Percentiles rank a stretch among this genome's conserved stretches.
These are phyloP conservation scores for Hortiboletus flavorubellus DNA, from an alignment of 768 basidiomycete genomes.

Conservation along the genomic window DNA sequence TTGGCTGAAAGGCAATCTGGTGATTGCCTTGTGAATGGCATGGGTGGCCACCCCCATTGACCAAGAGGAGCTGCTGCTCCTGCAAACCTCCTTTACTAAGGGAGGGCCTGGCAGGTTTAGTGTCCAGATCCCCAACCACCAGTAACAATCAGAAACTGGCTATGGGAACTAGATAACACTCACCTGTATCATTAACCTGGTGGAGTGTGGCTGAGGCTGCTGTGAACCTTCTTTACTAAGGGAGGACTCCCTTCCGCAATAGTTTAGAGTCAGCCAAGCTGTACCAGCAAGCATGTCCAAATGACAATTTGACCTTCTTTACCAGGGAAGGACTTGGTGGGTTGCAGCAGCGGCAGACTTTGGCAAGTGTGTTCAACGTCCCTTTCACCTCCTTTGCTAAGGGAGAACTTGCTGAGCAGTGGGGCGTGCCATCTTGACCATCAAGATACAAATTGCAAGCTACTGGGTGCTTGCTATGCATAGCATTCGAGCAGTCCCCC, in stretches of 20 bases:
- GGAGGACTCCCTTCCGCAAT: background rate
- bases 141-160: no score
- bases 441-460: background rate
- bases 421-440: conserved; percentile 2
- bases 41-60: background rate
- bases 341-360: background rate
- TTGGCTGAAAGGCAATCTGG: background rate
- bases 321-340: conserved; percentile 2
- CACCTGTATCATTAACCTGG: no score
- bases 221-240: conserved; percentile 4
- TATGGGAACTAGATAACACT: background rate
- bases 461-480: background rate
- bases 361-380: background rate
- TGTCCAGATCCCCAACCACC: background rate
- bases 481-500: background rate
- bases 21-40: no score
- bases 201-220: background rate
- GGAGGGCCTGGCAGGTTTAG: background rate
- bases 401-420: conserved; percentile 1
- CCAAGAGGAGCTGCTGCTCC: background rate
- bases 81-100: background rate
- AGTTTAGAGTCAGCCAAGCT: background rate
- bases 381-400: conserved; percentile 7
- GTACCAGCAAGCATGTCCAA: background rate
- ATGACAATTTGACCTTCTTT: background rate